A percentile compares a stretch with the other conserved stretches of the same genome.
Evolutionary conservation across 108 stramenopile genomes (phyloP).

Genomic region (Nitzschia sp.): DNA sequence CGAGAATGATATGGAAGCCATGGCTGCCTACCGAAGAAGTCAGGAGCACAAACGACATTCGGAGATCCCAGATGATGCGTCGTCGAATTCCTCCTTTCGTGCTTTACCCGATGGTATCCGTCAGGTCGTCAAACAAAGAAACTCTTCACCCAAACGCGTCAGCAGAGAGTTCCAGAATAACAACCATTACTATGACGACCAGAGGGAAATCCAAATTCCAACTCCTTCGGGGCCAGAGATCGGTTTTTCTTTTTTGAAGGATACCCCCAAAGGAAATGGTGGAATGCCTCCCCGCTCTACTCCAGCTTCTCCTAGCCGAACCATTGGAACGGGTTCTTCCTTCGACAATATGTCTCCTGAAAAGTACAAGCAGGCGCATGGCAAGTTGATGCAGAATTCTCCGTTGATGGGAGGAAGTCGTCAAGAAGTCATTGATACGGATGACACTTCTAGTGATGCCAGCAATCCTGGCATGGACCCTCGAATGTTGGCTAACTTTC

Average conservation of each 20-base stretch:
- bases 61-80: conserved; percentile 18
- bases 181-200: not conserved
- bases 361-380: conserved; percentile 17
- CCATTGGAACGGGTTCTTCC: not conserved
- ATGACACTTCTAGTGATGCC: conserved; percentile 54
- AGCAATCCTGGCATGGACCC: conserved; percentile 43
- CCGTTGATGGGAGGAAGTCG: conserved; percentile 14
- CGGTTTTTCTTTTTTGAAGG: not conserved
- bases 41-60: conserved; percentile 27
- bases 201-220: not conserved
- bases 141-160: conserved; percentile 1
- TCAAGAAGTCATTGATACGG: conserved; percentile 73
- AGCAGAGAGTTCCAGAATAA: not conserved
- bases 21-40: conserved; percentile 42
- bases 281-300: not conserved
- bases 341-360: conserved; percentile 12
- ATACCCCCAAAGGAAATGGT: not conserved
- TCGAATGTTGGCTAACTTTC: conserved; percentile 42
- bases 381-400: conserved; percentile 21
- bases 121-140: conserved; percentile 31
- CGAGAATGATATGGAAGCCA: conserved; percentile 24
- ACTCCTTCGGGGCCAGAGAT: not conserved
- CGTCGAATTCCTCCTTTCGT: conserved; percentile 43
- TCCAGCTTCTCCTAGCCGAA: conserved; percentile 11
- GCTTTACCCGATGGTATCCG: conserved; percentile 39